Conservation (phyloP, 2,329 filamentous ascomycete species). For the Tolypocladium album region DNA sequence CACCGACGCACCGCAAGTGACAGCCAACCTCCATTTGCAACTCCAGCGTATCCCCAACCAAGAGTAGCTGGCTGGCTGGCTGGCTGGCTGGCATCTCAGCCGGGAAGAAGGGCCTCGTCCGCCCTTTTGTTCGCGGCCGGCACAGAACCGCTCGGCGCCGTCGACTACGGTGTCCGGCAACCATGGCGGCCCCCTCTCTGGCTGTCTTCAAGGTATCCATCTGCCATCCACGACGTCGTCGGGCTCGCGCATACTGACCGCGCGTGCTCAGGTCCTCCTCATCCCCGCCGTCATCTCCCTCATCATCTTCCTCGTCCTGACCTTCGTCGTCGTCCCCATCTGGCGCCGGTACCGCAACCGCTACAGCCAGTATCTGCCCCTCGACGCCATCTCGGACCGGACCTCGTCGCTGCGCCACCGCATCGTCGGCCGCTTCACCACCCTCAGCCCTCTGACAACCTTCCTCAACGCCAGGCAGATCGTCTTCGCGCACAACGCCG, state of each 20-base stretch:
- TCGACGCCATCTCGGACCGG: conserved; percentile 50
- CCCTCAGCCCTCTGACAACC: conserved; percentile 27
- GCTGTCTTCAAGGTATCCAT: background rate
- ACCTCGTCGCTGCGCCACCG: conserved; percentile 44
- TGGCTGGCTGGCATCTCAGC: background rate
- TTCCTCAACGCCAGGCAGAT: conserved; percentile 35
- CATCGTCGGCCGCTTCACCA: conserved; percentile 21
- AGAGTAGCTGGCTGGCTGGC: background rate
- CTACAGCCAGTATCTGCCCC: conserved; percentile 64
- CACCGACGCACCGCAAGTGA: background rate
- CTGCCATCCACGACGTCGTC: background rate
- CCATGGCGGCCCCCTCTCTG: background rate
- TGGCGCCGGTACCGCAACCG: conserved; percentile 60
- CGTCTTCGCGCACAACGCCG: conserved; percentile 20
- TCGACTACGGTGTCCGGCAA: background rate
- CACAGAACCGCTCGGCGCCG: background rate
- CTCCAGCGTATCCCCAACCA: background rate
- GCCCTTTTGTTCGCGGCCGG: background rate
- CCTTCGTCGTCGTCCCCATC: conserved; percentile 54
- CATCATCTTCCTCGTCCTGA: conserved; percentile 53
- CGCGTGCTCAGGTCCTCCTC: conserved; percentile 48
- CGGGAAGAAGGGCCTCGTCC: background rate
- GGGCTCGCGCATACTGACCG: background rate
- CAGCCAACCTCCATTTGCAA: background rate
- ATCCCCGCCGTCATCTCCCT: conserved; percentile 63